These are phyloP conservation scores for Chlorella vulgaris DNA, from an alignment of 139 green algal species.

Conservation along the genomic window DNA sequence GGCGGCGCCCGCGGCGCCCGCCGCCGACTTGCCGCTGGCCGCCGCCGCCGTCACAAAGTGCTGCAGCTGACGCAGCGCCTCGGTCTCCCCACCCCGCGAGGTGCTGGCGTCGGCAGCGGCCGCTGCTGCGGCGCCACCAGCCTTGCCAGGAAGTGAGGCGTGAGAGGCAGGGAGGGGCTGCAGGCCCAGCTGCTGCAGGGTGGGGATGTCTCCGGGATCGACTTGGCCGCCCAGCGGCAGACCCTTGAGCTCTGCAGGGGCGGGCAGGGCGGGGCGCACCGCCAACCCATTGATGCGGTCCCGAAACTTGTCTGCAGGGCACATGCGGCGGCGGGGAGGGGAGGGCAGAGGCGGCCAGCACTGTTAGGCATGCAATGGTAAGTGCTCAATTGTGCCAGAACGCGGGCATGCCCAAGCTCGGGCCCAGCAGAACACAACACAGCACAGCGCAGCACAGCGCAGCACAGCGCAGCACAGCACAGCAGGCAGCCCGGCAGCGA, in stretches of 20 bases:
- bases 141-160: no score
- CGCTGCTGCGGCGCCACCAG: no score
- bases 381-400: no score
- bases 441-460: no score
- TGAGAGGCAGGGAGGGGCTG: conserved; percentile 8
- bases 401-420: no score
- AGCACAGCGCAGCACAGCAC: no score
- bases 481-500: neutral
- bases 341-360: neutral
- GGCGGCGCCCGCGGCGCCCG: neutral
- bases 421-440: no score
- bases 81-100: conserved; percentile 68
- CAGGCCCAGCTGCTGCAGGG: conserved; percentile 69
- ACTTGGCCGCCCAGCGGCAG: conserved; percentile 48
- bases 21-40: neutral
- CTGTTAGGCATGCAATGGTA: neutral
- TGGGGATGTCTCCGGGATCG: conserved; percentile 62
- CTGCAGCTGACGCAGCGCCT: conserved; percentile 69
- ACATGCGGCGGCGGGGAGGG: conserved; percentile 15
- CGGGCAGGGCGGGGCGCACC: conserved; percentile 39
- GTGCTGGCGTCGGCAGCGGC: neutral
- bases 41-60: conserved; percentile 53
- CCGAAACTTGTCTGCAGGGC: conserved; percentile 53
- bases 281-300: conserved; percentile 26
- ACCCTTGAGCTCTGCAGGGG: conserved; percentile 49